These are phyloP conservation scores for Triticum dicoccoides DNA, from an alignment of 176 grass and related monocot genomes.

Conservation along the genomic window DNA sequence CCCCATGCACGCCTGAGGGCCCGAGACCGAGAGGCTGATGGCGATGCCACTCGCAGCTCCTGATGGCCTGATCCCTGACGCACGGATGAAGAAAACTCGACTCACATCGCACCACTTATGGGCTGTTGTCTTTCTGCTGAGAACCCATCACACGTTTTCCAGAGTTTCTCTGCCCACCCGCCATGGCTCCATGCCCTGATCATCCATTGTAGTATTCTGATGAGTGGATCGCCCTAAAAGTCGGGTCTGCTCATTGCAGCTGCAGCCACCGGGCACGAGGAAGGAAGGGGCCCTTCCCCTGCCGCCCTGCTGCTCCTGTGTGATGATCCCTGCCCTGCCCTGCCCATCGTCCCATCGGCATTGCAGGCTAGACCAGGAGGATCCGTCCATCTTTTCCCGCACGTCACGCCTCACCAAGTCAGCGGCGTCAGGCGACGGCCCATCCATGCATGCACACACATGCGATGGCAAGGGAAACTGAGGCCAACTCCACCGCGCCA, in stretches of 20 bases:
- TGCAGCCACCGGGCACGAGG: slow-evolving; percentile 13
- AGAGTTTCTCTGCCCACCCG: too few relatives aligned
- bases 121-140: background rate
- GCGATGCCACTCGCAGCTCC: too few relatives aligned
- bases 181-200: background rate
- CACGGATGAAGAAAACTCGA: too few relatives aligned
- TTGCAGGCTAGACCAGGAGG: background rate
- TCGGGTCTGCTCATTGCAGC: slow-evolving; percentile 18
- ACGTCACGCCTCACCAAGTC: slow-evolving; percentile 1
- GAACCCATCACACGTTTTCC: background rate
- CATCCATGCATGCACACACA: background rate
- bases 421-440: background rate
- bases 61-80: too few relatives aligned
- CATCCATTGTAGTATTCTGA: background rate
- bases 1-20: background rate
- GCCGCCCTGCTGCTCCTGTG: background rate
- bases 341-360: background rate
- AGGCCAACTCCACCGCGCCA: too few relatives aligned
- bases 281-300: background rate
- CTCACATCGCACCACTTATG: background rate
- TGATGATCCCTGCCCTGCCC: background rate
- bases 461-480: slow-evolving; percentile 12
- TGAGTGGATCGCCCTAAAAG: slow-evolving; percentile 11
- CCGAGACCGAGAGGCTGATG: background rate
- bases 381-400: slow-evolving; percentile 23